Percentiles rank a stretch among this genome's conserved stretches.
These are phyloP conservation scores for Bothriochloa decipiens DNA, from an alignment of 176 grass and related monocot species.

Conservation along the genomic window DNA sequence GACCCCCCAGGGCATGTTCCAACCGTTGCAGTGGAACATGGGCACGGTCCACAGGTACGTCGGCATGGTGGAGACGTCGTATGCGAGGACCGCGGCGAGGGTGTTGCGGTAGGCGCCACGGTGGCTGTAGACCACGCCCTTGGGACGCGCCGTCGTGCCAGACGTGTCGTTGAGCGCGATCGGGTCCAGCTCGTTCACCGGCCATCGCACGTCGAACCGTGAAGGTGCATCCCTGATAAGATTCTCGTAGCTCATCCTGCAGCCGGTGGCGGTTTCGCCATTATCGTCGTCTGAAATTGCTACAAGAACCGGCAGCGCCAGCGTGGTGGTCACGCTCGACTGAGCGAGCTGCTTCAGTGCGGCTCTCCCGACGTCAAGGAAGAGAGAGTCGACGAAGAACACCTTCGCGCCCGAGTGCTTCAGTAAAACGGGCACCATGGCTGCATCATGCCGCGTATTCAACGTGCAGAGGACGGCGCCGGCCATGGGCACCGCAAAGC, in stretches of 20 bases:
- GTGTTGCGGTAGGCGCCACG: slow-evolving; percentile 63
- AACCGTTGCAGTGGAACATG: slow-evolving; percentile 78
- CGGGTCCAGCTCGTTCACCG: slow-evolving; percentile 39
- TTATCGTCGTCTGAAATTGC: no score
- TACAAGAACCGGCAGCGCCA: no score
- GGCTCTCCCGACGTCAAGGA: slow-evolving; percentile 36
- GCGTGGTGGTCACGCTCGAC: no score
- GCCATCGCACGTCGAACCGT: slow-evolving; percentile 53
- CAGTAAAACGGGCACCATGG: slow-evolving; percentile 40
- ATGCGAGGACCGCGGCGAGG: slow-evolving; percentile 43
- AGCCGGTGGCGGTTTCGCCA: no score
- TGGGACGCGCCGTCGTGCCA: slow-evolving; percentile 55
- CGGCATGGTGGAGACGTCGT: slow-evolving; percentile 51
- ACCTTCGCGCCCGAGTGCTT: slow-evolving; percentile 59
- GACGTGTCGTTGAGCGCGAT: slow-evolving; percentile 60
- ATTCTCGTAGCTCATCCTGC: no score
- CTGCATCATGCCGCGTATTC: slow-evolving; percentile 42
- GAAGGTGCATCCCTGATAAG: no score
- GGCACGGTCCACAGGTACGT: slow-evolving; percentile 64
- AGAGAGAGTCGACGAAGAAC: slow-evolving; percentile 49
- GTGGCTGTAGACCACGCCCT: slow-evolving; percentile 63
- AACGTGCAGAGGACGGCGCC: slow-evolving; percentile 56
- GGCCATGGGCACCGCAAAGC: slow-evolving; percentile 59
- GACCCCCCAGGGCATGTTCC: slow-evolving; percentile 54
- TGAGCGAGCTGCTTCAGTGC: not conserved